Evolutionary conservation across 176 grass and related monocot genomes (phyloP).

Genomic region (Lolium rigidum): DNA sequence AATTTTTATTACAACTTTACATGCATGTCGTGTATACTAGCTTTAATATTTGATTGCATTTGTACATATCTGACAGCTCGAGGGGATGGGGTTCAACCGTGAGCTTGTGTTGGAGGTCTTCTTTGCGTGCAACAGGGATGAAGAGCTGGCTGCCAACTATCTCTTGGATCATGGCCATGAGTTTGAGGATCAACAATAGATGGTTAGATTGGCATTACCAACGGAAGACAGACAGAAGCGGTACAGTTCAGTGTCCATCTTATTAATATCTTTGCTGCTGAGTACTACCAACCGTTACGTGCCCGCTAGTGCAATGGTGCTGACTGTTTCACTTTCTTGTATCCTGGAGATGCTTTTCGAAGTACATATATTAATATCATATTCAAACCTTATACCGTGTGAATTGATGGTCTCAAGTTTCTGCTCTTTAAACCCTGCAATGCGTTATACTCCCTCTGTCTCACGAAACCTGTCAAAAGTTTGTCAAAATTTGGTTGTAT

Average conservation of each 20-base stretch:
- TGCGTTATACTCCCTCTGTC: no score
- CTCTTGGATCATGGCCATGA: conserved; percentile 93
- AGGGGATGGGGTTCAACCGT: conserved; percentile 91
- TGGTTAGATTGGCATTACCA: conserved; percentile 24
- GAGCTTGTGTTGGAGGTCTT: conserved; percentile 94
- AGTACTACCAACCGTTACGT: conserved; percentile 19
- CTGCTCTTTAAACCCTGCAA: conserved; percentile 15
- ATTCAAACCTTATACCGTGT: conserved; percentile 34
- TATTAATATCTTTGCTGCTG: conserved; percentile 46
- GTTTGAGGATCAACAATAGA: conserved; percentile 78
- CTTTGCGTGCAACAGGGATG: conserved; percentile 98
- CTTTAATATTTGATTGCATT: neutral
- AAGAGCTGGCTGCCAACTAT: conserved; percentile 96
- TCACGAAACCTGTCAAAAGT: no score
- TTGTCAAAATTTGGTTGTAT: no score
- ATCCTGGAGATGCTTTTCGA: conserved; percentile 54
- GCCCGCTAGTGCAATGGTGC: conserved; percentile 36
- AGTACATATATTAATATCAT: conserved; percentile 76
- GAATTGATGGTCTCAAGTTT: neutral
- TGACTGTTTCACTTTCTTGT: conserved; percentile 45
- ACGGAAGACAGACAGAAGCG: conserved; percentile 16
- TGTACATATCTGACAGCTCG: conserved; percentile 58
- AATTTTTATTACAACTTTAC: neutral
- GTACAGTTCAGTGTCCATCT: conserved; percentile 40
- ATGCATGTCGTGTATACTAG: neutral